Base-by-base conservation (phyloP, 169 alveolate genomes). In the Plasmodium berghei region DNA sequence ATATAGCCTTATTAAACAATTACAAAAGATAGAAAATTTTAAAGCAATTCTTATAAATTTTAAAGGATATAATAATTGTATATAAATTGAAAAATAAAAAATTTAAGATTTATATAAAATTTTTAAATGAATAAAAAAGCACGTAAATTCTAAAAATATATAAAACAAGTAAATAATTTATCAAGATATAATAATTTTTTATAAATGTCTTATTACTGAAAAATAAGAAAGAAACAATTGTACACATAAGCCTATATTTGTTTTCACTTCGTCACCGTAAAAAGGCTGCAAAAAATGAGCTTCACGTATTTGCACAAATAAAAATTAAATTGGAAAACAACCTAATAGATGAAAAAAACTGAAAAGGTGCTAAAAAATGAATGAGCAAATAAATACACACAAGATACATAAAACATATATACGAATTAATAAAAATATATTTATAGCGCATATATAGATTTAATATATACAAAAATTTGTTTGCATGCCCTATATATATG, bases 141-240 rank as follows among this genome's bases (percentile, higher is more conserved):
- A 40, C 69, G 26, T 22, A 14, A 24, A 18, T 40, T 49, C 20
- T 34, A 9, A 58, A 14, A 24, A 52, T 49, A 71, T 71, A 18
- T 24, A 18, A n/a, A 40, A 71, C 18, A 52, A 49, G 67, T 67
- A 71, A 71, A 52, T 48, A 10, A 18, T 12, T 71, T 40, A 71
- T 48, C 24, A 48, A 40, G 20, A 16, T 24, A 2, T n/a, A 22
- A 52, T 40, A 62, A 18, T 18, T 52, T 52, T 16, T 71, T 28
- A 10, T 52, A 9, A 63, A 52, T 34, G 45, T 48, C 83, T 71
- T 12, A 63, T 8, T 52, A 48, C 5, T 28, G 69, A 28, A 48
- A 40, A 28, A 42, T 16, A 18, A 55, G 42, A 69, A 69, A 28
- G 58, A 46, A 42, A 69, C 22, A 14, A 18, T 46, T 48, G 61